Base-by-base conservation (phyloP, 345 rosid species). In the Erucastrum elatum region DNA sequence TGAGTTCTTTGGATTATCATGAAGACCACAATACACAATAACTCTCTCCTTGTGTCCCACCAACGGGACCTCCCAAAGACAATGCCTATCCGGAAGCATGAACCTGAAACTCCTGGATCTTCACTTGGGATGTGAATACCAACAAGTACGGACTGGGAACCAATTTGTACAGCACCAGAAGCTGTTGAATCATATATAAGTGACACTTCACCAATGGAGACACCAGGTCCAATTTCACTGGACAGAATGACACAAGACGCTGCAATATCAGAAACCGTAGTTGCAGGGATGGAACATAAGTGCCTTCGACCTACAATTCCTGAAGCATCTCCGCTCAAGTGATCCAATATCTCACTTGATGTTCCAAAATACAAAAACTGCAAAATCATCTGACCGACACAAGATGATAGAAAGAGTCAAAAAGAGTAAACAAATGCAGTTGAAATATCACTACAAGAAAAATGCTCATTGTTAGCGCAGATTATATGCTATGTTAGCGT, bases 311-410 rank as follows among this genome's bases (percentile, higher is more conserved):
- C n/a, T n/a, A n/a, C 89, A 68, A 93, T 87, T 72, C 91, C 92
- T 61, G 96, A 86, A 84, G 86, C 86, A 84, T 88, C 81, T 53
- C 89, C 91, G 74, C 90, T 87, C 67, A 95, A 88, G 86, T 95
- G 99, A 77, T 95, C 99, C 87, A 95, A 64, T 46, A 95, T 91
- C 83, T 95, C 99, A 75, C 94, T 90, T 66, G 99, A 95, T 77
- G 99, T 92, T 84, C 99, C 99, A 84, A 93, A 93, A 83, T 95
- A 98, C 80, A 92, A 84, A 86, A 94, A 94, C 61, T 84, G 80
- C 70, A n/a, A 92, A 83, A 58, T 90, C 91, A 91, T 87, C 99
- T 93, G 94, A 82, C 8, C 7, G 7, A 6, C 86, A 66, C 39
- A 68, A 75, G 67, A 81, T 66, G 78, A 79, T 25, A 33, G 64